Evolutionary conservation across 2,329 filamentous ascomycete genomes (phyloP), one percentile per base, ranked within the genome.

Genomic region (Sporothrix brasiliensis): DNA sequence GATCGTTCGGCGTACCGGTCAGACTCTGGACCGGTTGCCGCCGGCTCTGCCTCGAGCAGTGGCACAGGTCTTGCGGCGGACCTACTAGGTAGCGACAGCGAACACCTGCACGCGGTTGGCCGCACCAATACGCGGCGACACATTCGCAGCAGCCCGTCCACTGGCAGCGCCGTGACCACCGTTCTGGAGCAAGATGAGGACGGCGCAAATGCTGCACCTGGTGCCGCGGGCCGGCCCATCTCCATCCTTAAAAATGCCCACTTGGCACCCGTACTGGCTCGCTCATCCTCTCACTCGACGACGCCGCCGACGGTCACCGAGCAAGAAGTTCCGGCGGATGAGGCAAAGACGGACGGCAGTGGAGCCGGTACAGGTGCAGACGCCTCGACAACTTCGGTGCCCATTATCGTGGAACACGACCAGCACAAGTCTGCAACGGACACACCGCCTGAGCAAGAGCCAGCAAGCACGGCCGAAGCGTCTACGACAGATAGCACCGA

Each of bases 111-210:
- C 79, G 76, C 87, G 78, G 73, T 87, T 78, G 74, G 88, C 68
- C 83, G 84, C 74, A 89, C 90, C 68, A 96, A 92, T 76, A 94
- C 92, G 6, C 89, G 94, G 77, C 87, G 93, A 73, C 93, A 97
- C 79, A 90, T 88, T 74, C 85, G 92, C 75, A 91, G 92, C 78
- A 94, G 90, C 73, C 91, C 92, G 30, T 94, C 92, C 16, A 90
- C 91, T 16, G 90, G 92, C 65, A 92, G 90, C 68, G 87, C 90
- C 4, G 91, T 97, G 24, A 89, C 89, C 1, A 95, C 92, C 0
- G 93, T 97, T 16, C 86, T 92, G 49, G 93, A 97, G 78, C 89
- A 92, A 66, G 89, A 92, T 69, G 93, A 96, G 76, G 93, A 97
- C 24, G 30, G 67, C 53, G 16, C 49, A 1, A 5, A 21, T 27